Base-by-base conservation (phyloP, 805 yeast genomes). In the Cyberlindnera saturnus region DNA sequence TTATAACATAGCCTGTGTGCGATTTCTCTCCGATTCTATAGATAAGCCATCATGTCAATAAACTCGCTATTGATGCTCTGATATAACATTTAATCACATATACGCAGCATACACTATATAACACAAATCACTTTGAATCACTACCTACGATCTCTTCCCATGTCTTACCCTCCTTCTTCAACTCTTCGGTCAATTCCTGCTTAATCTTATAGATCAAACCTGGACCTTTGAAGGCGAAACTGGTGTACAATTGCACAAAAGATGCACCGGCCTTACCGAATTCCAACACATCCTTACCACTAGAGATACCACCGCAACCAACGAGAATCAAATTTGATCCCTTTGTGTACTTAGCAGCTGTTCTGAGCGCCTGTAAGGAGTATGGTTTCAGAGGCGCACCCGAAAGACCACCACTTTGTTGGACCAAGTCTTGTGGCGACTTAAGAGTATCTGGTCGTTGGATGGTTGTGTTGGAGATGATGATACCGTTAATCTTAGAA, bases 301-400 rank as follows among this genome's bases (percentile, higher is more conserved):
- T 66, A n/a, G 83, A 71, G 52, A 91, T 88, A 51, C 98, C 98
- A 44, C 98, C 98, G 65, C 96, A 89, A 30, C 98, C 98, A 51
- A 91, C 75, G 35, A 91, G 72, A 2, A 89, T 85, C 50, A 89
- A 63, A 41, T 79, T 73, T 1, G 84, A 74, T 48, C 78, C 86
- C 55, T 87, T 87, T 32, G 95, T 77, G 59, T 85, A 74, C 53
- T 85, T 81, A 44, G 93, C 79, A 53, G 91, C 78, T 2, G 75
- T 65, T 46, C 72, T 75, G 52, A 91, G 70, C 0, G 95, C 93
- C 48, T 77, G 67, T 45, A 91, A 67, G 2, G 96, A 71, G 40
- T 79, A 70, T 38, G 87, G 90, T 63, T 90, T 91, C 43, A 91
- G 71, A 15, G 98, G 98, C 45, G 76, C 75, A n/a, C 98, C 98